These are phyloP conservation scores for Myotisia sp. DNA, from an alignment of 2,329 filamentous ascomycete genomes.

Conservation along the genomic window DNA sequence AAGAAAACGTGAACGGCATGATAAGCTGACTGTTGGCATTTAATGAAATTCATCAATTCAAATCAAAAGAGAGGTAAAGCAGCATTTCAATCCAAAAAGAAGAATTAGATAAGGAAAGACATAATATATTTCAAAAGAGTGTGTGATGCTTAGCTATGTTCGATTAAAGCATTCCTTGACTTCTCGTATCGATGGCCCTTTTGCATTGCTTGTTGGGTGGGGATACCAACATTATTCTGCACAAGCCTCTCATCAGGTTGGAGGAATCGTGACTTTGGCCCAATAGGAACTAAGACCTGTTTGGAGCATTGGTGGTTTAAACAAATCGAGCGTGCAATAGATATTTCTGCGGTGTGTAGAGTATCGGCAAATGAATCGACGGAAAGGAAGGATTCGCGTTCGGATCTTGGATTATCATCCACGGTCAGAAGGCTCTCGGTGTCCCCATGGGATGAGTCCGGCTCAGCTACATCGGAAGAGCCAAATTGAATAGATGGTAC, in stretches of 20 bases:
- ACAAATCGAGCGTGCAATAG: conserved; percentile 27
- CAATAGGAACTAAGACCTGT: conserved; percentile 25
- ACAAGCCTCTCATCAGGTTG: conserved; percentile 19
- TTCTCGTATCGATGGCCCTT: conserved; percentile 13
- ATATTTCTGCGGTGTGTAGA: conserved; percentile 21
- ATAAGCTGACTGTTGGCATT: too few species aligned
- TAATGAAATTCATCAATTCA: too few species aligned
- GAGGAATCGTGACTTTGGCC: conserved; percentile 15
- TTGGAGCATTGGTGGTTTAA: conserved; percentile 22
- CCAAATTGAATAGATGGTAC: too few species aligned
- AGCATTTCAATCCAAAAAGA: too few species aligned
- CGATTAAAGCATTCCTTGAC: conserved; percentile 12
- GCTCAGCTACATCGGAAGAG: too few species aligned
- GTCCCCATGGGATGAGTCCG: too few species aligned
- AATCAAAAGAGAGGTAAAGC: background rate
- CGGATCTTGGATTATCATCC: background rate
- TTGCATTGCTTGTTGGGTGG: conserved; percentile 19
- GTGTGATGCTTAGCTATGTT: conserved; percentile 8
- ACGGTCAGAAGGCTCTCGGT: too few species aligned
- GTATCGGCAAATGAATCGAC: conserved; percentile 8
- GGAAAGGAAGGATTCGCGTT: conserved; percentile 8
- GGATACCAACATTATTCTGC: conserved; percentile 14
- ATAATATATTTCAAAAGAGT: background rate
- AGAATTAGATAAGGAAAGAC: background rate
- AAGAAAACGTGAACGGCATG: too few species aligned